Evolutionary conservation across 805 yeast species (phyloP), one percentile per base, ranked within the genome.

Genomic region (Ogataea zsoltii): DNA sequence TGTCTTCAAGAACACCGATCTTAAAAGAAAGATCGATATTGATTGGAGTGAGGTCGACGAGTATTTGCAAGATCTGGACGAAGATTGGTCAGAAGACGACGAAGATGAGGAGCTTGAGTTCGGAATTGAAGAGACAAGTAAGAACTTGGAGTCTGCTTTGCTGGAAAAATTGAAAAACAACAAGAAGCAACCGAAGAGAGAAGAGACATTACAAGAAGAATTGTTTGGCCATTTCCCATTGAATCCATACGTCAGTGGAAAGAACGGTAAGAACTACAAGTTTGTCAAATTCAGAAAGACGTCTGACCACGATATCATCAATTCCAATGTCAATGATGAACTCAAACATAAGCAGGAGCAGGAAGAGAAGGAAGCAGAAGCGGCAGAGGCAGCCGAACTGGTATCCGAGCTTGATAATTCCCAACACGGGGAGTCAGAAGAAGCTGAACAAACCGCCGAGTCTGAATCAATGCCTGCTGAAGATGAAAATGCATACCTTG

Each of bases 1-100:
- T 49, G 82, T 87, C 49, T 75, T 89, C 69, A 85, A 86, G 58
- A 88, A 88, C 58, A 82, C 91, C 14, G 96, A 88, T 63, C 70
- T 76, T 65, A 68, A 79, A 38, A 65, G 75, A 48, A 26, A 46
- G 12, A 76, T 84, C 44, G 62, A 68, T 12, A 85, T 82, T 7
- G 87, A 84, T 62, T 85, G 91, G 91, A 71, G 79, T 36, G 90
- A 83, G 37, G 83, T 74, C 33, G 87, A 82, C 53, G 71, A 68
- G 43, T 69, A 62, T 39, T 43, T 64, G 21, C 55, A 54, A 44
- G 57, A 57, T 31, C 37, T 54, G 49, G 59, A 52, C 30, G 64
- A 54, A 18, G 59, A 55, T 10, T 47, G 46, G 45, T 41, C 36
- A 29, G 55, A 46, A 7, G 54, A 50, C 12, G 56, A 47, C 26